These are phyloP conservation scores for Mrakia gelida DNA, from an alignment of 768 basidiomycete genomes.

Conservation along the genomic window DNA sequence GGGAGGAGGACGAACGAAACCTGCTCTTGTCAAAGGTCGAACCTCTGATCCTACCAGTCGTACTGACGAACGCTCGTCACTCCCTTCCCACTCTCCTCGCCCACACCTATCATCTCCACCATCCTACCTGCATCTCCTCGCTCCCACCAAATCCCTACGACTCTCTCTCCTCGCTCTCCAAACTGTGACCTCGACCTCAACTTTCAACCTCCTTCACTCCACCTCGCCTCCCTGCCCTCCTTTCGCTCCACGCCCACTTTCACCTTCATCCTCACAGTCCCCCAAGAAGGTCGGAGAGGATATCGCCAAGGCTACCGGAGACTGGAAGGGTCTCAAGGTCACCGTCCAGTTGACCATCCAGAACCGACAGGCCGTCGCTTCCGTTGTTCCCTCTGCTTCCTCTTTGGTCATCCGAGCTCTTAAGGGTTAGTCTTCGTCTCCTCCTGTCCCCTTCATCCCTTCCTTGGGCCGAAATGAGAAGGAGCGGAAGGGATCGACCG, in stretches of 20 bases:
- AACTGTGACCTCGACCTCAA: neutral
- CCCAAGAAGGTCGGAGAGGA: slow-evolving; percentile 99
- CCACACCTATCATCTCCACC: neutral
- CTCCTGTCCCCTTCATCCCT: neutral
- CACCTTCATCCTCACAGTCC: slow-evolving; percentile 55
- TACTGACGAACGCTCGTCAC: neutral
- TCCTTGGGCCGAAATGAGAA: neutral
- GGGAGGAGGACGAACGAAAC: neutral
- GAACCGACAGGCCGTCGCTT: slow-evolving; percentile 96
- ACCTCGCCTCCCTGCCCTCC: neutral
- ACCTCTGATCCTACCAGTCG: slow-evolving; percentile 1
- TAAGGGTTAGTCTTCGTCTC: slow-evolving; percentile 62
- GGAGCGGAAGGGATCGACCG: neutral
- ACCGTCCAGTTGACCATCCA: slow-evolving; percentile 99
- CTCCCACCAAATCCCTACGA: neutral
- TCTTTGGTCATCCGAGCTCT: slow-evolving; percentile 96
- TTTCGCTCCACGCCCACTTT: neutral
- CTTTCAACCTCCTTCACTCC: neutral
- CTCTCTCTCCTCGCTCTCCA: neutral
- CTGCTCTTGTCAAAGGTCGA: neutral
- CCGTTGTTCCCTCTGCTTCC: slow-evolving; percentile 94
- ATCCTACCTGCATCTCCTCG: neutral
- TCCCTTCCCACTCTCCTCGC: neutral
- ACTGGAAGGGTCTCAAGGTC: slow-evolving; percentile 99
- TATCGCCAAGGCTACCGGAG: slow-evolving; percentile 96